phyloP scores from a whole-genome alignment of 805 yeast genomes.

The Zygotorulaspora sp. region DNA sequence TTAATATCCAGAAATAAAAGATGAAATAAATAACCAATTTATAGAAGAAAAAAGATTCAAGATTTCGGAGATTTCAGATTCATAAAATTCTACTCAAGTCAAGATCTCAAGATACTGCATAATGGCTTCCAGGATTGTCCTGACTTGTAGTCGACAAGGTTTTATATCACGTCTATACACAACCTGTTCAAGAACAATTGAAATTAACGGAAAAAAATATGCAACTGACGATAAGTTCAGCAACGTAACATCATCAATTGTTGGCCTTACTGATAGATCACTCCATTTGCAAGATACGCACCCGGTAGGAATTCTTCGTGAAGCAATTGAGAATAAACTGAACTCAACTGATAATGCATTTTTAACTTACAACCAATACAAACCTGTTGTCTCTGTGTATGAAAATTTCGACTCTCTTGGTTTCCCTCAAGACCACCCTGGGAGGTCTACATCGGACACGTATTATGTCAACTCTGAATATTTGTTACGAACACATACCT shows the following conservation, averaged over 20 bases:
- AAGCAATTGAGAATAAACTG: conserved; percentile 67
- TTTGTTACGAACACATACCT: conserved; percentile 86
- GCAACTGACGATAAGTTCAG: conserved; percentile 68
- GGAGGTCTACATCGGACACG: conserved; percentile 87
- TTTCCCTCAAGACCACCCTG: conserved; percentile 89
- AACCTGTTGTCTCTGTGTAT: conserved; percentile 74
- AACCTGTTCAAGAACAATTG: conserved; percentile 1
- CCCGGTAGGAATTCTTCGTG: conserved; percentile 83
- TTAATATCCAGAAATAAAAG: not conserved
- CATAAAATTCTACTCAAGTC: too few relatives aligned
- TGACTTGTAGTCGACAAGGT: conserved; percentile 3
- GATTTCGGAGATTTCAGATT: too few relatives aligned
- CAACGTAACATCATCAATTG: conserved; percentile 73
- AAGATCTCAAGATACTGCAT: too few relatives aligned
- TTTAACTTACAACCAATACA: conserved; percentile 58
- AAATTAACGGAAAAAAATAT: conserved; percentile 48
- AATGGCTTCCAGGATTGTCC: conserved; percentile 4
- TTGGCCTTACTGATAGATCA: conserved; percentile 62
- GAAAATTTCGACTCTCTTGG: conserved; percentile 92
- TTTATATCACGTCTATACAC: conserved; percentile 3
- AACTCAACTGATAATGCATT: conserved; percentile 65
- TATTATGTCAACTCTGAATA: conserved; percentile 75
- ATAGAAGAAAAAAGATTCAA: too few relatives aligned
- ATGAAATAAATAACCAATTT: too few relatives aligned
- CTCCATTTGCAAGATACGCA: conserved; percentile 72